A percentile compares a stretch with the other conserved stretches of the same genome.
Conservation (phyloP, 2,329 filamentous ascomycete genomes). For the Talaromyces sp. region DNA sequence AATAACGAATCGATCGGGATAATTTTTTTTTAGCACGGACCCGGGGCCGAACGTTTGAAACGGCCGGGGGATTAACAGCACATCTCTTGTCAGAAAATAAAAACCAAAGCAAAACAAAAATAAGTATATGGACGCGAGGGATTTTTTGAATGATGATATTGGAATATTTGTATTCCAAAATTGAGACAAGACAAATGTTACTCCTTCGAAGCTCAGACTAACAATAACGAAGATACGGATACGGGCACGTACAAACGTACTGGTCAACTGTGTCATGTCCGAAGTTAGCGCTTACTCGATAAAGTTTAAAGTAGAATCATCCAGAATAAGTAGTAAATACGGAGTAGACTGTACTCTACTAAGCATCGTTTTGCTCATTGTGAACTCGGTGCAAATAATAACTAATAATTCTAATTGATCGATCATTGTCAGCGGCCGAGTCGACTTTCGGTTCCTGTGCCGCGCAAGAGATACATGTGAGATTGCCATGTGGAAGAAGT, state of each 20-base stretch:
- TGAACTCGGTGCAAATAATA: neutral
- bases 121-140: neutral
- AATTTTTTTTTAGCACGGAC: neutral
- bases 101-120: neutral
- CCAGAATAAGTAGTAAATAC: neutral
- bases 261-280: neutral
- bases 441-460: neutral
- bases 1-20: neutral
- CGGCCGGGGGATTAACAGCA: neutral
- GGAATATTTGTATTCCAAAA: neutral
- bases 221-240: neutral
- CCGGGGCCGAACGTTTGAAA: neutral
- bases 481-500: neutral
- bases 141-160: neutral
- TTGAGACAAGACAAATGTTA: neutral
- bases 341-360: neutral
- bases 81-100: neutral
- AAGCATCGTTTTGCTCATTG: neutral
- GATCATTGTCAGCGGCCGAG: neutral
- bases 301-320: neutral
- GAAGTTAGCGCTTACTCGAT: neutral
- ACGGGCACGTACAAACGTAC: neutral
- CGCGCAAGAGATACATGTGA: neutral
- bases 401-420: neutral
- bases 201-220: neutral